Base-by-base conservation (phyloP, 2,329 filamentous ascomycete species). In the Aspergillus oerlinghausenensis region DNA sequence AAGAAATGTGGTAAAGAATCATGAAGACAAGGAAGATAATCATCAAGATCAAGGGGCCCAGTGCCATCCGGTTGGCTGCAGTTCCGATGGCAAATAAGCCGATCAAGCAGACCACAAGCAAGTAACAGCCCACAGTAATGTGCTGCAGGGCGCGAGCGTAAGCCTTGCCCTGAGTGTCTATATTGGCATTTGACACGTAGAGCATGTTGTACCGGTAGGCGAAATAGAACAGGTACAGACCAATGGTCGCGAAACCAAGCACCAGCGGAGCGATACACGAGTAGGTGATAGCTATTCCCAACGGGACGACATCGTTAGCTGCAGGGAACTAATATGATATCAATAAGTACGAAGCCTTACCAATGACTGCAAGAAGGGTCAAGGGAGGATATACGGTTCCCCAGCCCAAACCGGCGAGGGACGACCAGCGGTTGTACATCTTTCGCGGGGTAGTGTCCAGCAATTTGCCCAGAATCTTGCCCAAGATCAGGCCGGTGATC, bases 131-230 rank as follows among this genome's bases (percentile, higher is more conserved):
- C 1, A 88, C 86, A 28, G 93, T 85, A 50, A 95, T 84, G 57
- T 97, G 92, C 71, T 95, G 88, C 52, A 97, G 79, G 1, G 90
- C 92, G n/a, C 88, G 88, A 1, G 90, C 88, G 69, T 96, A 97
- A 64, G 90, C 87, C 14, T 93, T 83, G 17, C 93, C 92, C 68
- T 95, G 90, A 40, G 90, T 96, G 70, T 97, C 92, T 67, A 96
- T 87, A 57, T 84, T 77, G 8, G 89, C 85, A 69, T 95, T 89
- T 51, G 87, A 88, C 38, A 96, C 91, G 72, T 90, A 97, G 51
- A 97, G 82, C 55, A 97, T 76, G 70, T 96, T 95, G 80, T 97
- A 96, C 19, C 89, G 85, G 80, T 91, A 96, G 50, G 92, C 89
- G 52, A 93, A 78, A 71, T 96, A 95, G 74, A 96, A 92, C 45